A percentile compares a stretch with the other conserved stretches of the same genome.
Evolutionary conservation across 2,329 filamentous ascomycete species (phyloP).

Genomic region (Colletotrichum brevisporum): DNA sequence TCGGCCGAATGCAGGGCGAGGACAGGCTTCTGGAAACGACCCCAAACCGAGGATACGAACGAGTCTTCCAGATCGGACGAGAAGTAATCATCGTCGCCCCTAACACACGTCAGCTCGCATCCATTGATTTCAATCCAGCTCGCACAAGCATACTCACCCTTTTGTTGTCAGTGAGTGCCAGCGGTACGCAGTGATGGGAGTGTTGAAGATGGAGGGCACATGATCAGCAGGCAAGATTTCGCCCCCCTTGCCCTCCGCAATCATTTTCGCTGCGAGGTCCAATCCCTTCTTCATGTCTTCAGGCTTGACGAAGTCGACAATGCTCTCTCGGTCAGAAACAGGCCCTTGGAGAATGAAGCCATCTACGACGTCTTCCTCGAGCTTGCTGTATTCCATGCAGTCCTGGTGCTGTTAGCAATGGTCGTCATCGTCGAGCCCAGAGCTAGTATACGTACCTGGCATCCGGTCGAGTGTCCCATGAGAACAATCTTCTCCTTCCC

Average conservation of each 20-base stretch:
- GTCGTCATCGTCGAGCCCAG: background rate
- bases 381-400: conserved; percentile 67
- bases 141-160: conserved; percentile 58
- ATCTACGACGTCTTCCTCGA: conserved; percentile 69
- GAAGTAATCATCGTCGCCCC: conserved; percentile 89
- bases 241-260: conserved; percentile 66
- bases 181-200: conserved; percentile 67
- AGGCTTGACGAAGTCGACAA: conserved; percentile 61
- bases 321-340: conserved; percentile 81
- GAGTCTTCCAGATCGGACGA: conserved; percentile 79
- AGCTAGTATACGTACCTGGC: conserved; percentile 57
- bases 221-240: conserved; percentile 67
- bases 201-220: conserved; percentile 56
- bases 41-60: conserved; percentile 75
- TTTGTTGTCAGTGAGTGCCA: conserved; percentile 64
- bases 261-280: conserved; percentile 66
- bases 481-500: conserved; percentile 67
- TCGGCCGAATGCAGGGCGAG: conserved; percentile 75
- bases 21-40: conserved; percentile 70
- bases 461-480: conserved; percentile 72
- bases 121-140: background rate
- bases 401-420: conserved; percentile 56
- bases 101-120: conserved; percentile 44
- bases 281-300: conserved; percentile 61
- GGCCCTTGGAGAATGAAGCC: conserved; percentile 86